Base-by-base conservation (phyloP, 2,329 filamentous ascomycete species). In the Diaporthe citrichinensis region DNA sequence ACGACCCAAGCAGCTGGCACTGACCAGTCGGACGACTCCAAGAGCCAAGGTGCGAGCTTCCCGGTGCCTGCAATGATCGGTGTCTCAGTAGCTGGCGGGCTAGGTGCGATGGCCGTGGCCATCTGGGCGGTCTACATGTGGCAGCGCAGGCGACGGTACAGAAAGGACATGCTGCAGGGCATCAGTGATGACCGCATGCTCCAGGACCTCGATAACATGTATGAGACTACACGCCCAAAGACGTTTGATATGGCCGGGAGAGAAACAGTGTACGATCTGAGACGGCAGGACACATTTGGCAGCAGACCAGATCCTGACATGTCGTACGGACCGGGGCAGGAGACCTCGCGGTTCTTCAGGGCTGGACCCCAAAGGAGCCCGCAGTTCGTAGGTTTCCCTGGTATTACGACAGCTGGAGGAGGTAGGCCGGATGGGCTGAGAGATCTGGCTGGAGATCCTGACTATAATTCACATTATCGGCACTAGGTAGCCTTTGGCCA, bases 141-240 rank as follows among this genome's bases (percentile, higher is more conserved):
- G 58, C 71, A 73, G 39, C 58, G 71, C 17, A 51, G 71, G 53
- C 36, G 58, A 20, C 49, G 55, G 4, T 65, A 62, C 36, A 53
- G 51, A 31, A 65, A 53, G 23, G 71, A 73, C 36, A 73, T 65
- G 71, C 58, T 73, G n/a, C 46, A 65, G 49, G 71, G 58, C 9
- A 73, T 73, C 36, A 73, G 58, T 23, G 71, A 73, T 31, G 71
- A 73, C 46, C 71, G 71, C 25, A 73, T 73, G 71, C 61, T 73
- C 5, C 71, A 65, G 6, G 65, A 55, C 17, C 71, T 73, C 1
- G 58, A 73, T 15, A 73, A 44, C 17, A 73, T 65, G 46, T 73
- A 73, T 12, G 71, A 73, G 14, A 41, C 46, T 1, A 34, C 71
- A 14, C 46, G 71, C 10, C 71, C 71, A 8, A 73, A 73, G 14